Evolutionary conservation across 305 asterid species (phyloP).

Genomic region (Fraxinus nigra): DNA sequence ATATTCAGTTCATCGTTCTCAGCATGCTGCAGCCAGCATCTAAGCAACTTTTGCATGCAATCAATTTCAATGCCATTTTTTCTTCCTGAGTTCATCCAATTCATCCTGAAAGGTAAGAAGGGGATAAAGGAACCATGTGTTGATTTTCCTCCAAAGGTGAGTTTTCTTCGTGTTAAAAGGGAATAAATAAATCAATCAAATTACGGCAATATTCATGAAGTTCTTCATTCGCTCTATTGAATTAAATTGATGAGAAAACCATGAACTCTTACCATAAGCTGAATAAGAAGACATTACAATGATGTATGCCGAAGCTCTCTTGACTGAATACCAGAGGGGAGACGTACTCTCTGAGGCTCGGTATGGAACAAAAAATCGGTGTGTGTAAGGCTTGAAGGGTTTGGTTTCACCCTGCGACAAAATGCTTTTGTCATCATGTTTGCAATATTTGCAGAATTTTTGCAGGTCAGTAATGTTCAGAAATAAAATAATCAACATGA

Average conservation of each 20-base stretch:
- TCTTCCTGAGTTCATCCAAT: neutral
- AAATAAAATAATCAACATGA: neutral
- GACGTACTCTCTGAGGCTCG: conserved; percentile 51
- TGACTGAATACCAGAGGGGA: conserved; percentile 67
- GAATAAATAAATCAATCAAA: neutral
- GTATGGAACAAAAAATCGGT: conserved; percentile 46
- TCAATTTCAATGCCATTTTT: neutral
- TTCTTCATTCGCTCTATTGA: neutral
- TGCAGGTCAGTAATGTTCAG: neutral
- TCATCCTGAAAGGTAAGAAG: neutral
- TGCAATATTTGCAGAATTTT: neutral
- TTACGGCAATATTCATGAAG: neutral
- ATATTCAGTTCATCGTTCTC: neutral
- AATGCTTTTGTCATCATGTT: neutral
- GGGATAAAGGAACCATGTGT: neutral
- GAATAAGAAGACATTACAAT: conserved; percentile 66
- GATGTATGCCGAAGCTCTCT: conserved; percentile 69
- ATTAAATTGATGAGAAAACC: neutral
- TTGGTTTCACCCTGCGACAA: conserved; percentile 49
- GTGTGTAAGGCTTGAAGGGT: conserved; percentile 63
- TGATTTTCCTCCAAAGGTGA: neutral
- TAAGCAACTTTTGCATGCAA: neutral
- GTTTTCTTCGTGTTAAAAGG: neutral
- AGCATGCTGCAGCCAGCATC: neutral
- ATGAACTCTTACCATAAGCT: conserved; percentile 46